Conservation (phyloP, 352 stramenopile species). For the Globisporangium canariense region DNA sequence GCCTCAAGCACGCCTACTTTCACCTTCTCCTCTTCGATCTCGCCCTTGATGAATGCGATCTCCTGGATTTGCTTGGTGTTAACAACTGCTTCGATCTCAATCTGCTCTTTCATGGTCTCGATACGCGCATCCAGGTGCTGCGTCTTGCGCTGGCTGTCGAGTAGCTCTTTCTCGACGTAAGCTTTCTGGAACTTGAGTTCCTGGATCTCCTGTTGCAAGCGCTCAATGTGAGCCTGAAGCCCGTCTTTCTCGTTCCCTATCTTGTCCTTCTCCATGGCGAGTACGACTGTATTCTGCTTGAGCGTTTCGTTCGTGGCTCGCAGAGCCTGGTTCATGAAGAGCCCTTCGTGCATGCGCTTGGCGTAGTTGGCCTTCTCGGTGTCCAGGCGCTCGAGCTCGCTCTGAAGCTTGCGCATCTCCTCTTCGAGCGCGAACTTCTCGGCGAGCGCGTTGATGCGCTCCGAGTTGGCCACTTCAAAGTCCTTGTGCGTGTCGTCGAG, state of each 20-base stretch:
- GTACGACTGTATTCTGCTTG: constrained; percentile 52
- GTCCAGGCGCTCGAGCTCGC: constrained; percentile 47
- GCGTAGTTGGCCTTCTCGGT: constrained; percentile 56
- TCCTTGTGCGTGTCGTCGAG: constrained; percentile 55
- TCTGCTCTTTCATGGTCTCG: constrained; percentile 66
- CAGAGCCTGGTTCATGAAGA: constrained; percentile 77
- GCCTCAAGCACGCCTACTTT: constrained; percentile 61
- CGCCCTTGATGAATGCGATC: constrained; percentile 30
- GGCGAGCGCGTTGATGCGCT: constrained; percentile 59
- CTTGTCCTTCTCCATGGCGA: constrained; percentile 65
- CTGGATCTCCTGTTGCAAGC: constrained; percentile 25
- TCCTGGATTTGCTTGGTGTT: constrained; percentile 35
- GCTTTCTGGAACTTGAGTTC: constrained; percentile 37
- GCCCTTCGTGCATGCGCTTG: constrained; percentile 65
- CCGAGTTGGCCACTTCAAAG: constrained; percentile 64
- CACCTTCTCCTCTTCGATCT: constrained; percentile 59
- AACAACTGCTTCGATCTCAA: constrained; percentile 50
- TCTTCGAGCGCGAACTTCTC: constrained; percentile 59
- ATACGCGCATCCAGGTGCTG: constrained; percentile 45
- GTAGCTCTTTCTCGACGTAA: constrained; percentile 41
- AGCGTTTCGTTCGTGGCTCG: constrained; percentile 58
- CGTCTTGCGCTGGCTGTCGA: constrained; percentile 42
- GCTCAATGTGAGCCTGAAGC: constrained; percentile 31
- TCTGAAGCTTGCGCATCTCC: constrained; percentile 56
- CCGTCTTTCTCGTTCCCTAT: constrained; percentile 33